phyloP scores from a whole-genome alignment of 441 rosid genomes.

The Capsella rubella region DNA sequence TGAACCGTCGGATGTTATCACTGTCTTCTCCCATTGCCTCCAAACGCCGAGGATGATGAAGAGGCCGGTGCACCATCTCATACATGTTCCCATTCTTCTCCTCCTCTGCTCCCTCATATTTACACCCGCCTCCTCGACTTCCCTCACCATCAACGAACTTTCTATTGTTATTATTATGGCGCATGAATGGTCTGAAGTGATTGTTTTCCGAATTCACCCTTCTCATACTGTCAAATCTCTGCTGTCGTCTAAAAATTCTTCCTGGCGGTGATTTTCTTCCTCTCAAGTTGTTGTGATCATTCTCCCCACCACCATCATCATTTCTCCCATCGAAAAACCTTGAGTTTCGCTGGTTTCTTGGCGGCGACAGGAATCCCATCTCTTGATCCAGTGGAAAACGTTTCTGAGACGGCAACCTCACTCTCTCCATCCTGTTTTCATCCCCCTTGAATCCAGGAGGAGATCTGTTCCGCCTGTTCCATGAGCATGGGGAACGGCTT shows the following conservation, averaged over 20 bases:
- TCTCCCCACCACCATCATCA: slow-evolving; percentile 32
- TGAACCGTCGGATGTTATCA: slow-evolving; percentile 44
- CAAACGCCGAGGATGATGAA: slow-evolving; percentile 33
- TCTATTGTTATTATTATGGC: slow-evolving; percentile 28
- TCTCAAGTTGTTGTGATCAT: slow-evolving; percentile 44
- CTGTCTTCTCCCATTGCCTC: slow-evolving; percentile 30
- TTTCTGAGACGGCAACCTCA: slow-evolving; percentile 53
- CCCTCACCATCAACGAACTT: slow-evolving; percentile 32
- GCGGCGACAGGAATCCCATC: slow-evolving; percentile 41
- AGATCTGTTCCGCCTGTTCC: slow-evolving; percentile 53
- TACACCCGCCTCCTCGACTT: not conserved
- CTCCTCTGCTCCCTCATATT: slow-evolving; percentile 28
- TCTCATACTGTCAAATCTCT: slow-evolving; percentile 45
- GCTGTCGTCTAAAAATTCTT: slow-evolving; percentile 20
- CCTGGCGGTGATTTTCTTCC: slow-evolving; percentile 50
- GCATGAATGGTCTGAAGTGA: slow-evolving; percentile 45
- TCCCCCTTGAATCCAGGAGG: slow-evolving; percentile 44
- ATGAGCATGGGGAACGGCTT: slow-evolving; percentile 58
- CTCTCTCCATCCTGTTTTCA: slow-evolving; percentile 49
- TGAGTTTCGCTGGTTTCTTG: slow-evolving; percentile 40
- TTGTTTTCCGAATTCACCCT: slow-evolving; percentile 1
- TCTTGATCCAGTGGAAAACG: slow-evolving; percentile 48
- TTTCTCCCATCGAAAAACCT: slow-evolving; percentile 52
- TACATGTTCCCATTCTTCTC: slow-evolving; percentile 47
- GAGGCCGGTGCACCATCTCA: slow-evolving; percentile 38